Base-by-base conservation (phyloP, 768 basidiomycete species). In the Floccularia luteovirens region DNA sequence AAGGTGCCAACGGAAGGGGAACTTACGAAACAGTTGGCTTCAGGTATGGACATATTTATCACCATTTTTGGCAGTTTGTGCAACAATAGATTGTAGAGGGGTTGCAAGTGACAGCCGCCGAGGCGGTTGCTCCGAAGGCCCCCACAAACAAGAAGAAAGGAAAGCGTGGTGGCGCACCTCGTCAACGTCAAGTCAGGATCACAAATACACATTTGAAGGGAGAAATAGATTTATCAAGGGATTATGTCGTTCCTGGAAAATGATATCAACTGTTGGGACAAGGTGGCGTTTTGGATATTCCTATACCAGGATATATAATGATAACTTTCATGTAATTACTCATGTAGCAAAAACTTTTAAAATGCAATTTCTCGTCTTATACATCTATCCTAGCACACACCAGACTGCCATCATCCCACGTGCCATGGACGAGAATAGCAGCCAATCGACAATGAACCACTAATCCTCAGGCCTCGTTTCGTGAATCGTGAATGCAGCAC, bases 161-260 rank as follows among this genome's bases (percentile, higher is more conserved):
- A 52, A 87, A 87, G 49, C 85, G 84, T 49, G 82, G 85, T 36
- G 69, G 78, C 10, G 84, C 75, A 24, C 75, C 77, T 35, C 68
- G 80, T 13, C 82, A 86, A 53, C 74, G 91, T 35, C 81, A 81
- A 53, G 77, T 79, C 41, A 79, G 87, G 51, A 79, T 94, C 49
- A 93, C 90, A 27, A 96, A 94, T 51, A 79, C 83, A 2, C 91
- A 94, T 66, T 61, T 92, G 57, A 86, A 77, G 54, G 85, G 80
- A 14, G 79, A 84, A 51, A 84, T 96, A 65, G 91, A 94, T 60
- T 60, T 94, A 36, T 79, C 82, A 32, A 75, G 75, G 46, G 87
- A 90, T 52, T 89, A 77, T 56, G 60, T 59, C 31, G 58, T 59
- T 33, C 62, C 64, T 31, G 58, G 59, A 19, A 67, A 67, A 49